Conservation (phyloP, 495 filamentous ascomycete species). For the Penicillium arizonense region DNA sequence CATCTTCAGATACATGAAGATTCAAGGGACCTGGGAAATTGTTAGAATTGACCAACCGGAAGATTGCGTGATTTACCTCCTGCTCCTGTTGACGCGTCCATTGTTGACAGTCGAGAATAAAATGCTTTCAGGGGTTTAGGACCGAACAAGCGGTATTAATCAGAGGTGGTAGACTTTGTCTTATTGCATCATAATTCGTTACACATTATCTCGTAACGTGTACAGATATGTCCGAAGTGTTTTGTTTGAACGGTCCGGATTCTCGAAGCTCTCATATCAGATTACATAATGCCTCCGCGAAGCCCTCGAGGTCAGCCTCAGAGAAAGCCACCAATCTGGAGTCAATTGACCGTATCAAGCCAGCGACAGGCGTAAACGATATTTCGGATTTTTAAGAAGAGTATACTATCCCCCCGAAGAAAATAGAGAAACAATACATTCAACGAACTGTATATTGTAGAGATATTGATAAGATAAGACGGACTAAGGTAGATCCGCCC, state of each 20-base stretch:
- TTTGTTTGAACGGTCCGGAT: not conserved
- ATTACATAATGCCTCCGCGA: not conserved
- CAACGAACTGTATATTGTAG: too few species aligned
- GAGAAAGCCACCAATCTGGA: too few species aligned
- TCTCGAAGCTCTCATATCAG: not conserved
- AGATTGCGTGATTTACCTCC: slow-evolving; percentile 23
- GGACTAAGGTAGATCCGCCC: slow-evolving; percentile 26
- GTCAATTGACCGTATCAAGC: too few species aligned
- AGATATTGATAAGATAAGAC: slow-evolving; percentile 29
- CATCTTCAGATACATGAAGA: slow-evolving; percentile 34
- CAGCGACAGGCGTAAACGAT: too few species aligned
- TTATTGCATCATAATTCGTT: not conserved
- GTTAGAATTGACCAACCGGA: not conserved
- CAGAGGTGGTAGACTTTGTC: not conserved
- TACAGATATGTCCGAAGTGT: not conserved
- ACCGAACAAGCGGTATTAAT: not conserved
- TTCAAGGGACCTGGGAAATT: slow-evolving; percentile 17
- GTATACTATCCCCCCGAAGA: too few species aligned
- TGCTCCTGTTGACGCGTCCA: slow-evolving; percentile 32
- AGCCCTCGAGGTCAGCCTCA: not conserved
- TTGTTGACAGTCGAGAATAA: slow-evolving; percentile 23
- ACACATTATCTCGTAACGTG: not conserved
- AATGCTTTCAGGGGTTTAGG: not conserved
- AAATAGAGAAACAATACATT: too few species aligned
- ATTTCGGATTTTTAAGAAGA: too few species aligned